These are phyloP conservation scores for Davidsoniella neocaledoniae DNA, from an alignment of 2,329 filamentous ascomycete species.

Conservation along the genomic window DNA sequence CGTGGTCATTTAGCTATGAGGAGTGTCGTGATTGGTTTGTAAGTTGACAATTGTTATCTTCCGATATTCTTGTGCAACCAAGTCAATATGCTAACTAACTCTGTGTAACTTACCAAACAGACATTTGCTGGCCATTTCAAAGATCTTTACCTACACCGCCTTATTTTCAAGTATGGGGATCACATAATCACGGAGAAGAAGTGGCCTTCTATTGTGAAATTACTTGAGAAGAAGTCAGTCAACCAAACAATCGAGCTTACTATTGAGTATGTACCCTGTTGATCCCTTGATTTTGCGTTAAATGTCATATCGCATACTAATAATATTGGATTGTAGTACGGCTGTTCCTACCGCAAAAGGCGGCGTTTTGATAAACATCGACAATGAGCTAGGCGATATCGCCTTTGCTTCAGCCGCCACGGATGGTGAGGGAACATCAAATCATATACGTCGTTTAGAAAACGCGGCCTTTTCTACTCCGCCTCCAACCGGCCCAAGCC, in stretches of 20 bases:
- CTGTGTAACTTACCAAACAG: neutral
- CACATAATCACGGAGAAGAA: neutral
- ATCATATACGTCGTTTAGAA: neutral
- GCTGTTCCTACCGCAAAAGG: neutral
- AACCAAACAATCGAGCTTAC: neutral
- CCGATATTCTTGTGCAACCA: neutral
- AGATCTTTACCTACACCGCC: neutral
- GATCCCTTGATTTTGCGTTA: neutral
- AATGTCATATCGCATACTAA: neutral
- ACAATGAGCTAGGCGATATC: neutral
- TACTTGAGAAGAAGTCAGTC: neutral
- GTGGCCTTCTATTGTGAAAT: neutral
- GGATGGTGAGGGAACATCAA: neutral
- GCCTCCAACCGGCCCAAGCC: no score
- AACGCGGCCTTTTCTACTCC: neutral
- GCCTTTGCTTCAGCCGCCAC: neutral
- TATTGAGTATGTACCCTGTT: neutral
- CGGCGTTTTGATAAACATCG: neutral
- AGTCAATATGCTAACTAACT: neutral
- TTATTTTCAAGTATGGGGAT: neutral
- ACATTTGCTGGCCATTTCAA: neutral
- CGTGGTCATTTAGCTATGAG: neutral
- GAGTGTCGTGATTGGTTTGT: neutral
- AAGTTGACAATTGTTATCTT: neutral
- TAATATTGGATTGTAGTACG: neutral